Conservation (phyloP, 352 stramenopile species). For the Phytophthora aleatoria region DNA sequence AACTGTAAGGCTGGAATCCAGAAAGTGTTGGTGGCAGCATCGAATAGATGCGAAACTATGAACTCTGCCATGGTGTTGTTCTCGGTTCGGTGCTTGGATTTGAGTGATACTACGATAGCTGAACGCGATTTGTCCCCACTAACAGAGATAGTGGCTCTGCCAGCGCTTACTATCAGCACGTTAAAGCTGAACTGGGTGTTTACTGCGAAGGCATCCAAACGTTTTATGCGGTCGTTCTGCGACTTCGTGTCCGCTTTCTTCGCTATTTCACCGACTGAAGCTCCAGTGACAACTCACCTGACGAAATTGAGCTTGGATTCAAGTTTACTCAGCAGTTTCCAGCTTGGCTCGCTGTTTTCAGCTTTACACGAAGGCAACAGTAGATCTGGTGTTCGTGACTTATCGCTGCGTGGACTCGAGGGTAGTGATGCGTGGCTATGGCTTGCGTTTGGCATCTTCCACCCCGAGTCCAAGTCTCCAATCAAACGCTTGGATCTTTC, state of each 20-base stretch:
- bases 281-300: slow-evolving; percentile 10
- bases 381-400: slow-evolving; percentile 12
- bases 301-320: slow-evolving; percentile 36
- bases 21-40: slow-evolving; percentile 6
- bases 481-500: slow-evolving; percentile 44
- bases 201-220: slow-evolving; percentile 1
- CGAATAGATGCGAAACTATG: not conserved
- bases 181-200: slow-evolving; percentile 39
- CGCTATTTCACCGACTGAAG: not conserved
- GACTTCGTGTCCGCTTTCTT: slow-evolving; percentile 39
- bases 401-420: slow-evolving; percentile 41
- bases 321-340: slow-evolving; percentile 27
- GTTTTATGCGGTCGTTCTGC: slow-evolving; percentile 26
- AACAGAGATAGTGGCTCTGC: slow-evolving; percentile 13
- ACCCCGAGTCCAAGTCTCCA: slow-evolving; percentile 20
- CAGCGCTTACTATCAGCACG: slow-evolving; percentile 12
- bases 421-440: slow-evolving; percentile 45
- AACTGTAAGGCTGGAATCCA: slow-evolving; percentile 10
- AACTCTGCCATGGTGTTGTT: slow-evolving; percentile 15
- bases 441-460: slow-evolving; percentile 42
- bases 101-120: slow-evolving; percentile 19
- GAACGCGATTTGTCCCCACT: slow-evolving; percentile 23
- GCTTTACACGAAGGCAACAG: slow-evolving; percentile 25
- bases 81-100: slow-evolving; percentile 17
- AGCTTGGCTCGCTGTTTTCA: slow-evolving; percentile 51